phyloP scores from a whole-genome alignment of 148 eudicot genomes.

The Amaranthus palmeri region DNA sequence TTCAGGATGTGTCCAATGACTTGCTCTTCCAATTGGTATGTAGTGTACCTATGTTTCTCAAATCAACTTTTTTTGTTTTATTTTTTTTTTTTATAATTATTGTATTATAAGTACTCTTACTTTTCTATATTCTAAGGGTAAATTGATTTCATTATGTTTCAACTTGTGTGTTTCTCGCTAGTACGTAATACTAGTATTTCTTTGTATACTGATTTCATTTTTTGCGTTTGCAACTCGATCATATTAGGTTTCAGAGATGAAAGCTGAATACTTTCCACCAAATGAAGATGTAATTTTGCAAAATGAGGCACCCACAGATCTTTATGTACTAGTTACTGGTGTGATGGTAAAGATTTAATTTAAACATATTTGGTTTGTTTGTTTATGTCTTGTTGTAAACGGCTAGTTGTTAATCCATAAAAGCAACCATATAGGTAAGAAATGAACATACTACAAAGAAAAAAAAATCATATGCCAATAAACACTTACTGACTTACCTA shows the following conservation, averaged over 20 bases:
- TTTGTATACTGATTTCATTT: no score
- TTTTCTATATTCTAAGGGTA: no score
- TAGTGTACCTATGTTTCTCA: not conserved
- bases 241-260: slow-evolving; percentile 81
- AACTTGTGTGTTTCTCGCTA: no score
- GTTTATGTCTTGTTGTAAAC: no score
- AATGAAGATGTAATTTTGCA: slow-evolving; percentile 81
- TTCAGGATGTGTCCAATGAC: slow-evolving; percentile 73
- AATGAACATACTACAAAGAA: no score
- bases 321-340: slow-evolving; percentile 71
- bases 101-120: not conserved
- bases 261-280: slow-evolving; percentile 85
- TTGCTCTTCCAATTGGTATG: slow-evolving; percentile 83
- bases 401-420: no score
- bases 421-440: no score
- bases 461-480: no score
- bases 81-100: no score
- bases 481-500: no score
- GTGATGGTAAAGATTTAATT: slow-evolving; percentile 42
- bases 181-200: no score
- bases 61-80: not conserved
- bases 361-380: not conserved
- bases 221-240: not conserved
- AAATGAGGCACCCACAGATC: slow-evolving; percentile 84
- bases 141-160: no score